Evolutionary conservation across 176 grass and related monocot genomes (phyloP), one percentile per base, ranked within the genome.

Genomic region (Aegilops tauschii): DNA sequence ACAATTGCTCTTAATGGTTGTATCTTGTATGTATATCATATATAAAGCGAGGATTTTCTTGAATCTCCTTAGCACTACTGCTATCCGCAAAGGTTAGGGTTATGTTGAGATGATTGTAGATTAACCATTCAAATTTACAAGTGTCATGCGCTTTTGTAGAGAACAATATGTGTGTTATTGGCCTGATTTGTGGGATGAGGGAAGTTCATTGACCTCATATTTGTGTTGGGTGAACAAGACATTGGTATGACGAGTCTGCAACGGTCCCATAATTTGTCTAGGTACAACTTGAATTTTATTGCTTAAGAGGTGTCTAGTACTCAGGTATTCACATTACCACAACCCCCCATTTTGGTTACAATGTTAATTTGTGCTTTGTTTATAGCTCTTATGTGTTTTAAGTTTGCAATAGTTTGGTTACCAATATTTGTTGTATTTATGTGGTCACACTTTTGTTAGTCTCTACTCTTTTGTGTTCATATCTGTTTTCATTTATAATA

Each of bases 261-360:
- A 18, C 76, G 89, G 30, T 95, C 93, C 36, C 96, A 98, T 70
- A 95, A 84, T 78, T 87, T 98, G 79, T 98, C 90, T 25, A 93
- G 96, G 71, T 96, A 95, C 87, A 94, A 96, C 70, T 80, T 98
- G 52, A 98, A 93, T 87, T 95, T 95, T 88, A 93, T 91, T 62
- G 89, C 91, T 49, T 93, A 98, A 37, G 93, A 95, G 88, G 95
- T 93, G 45, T 50, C 71, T 74, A n/a, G n/a, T 73, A 42, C 11
- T 65, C 30, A 69, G 45, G 10, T 86, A 80, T 66, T 5, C 12
- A 10, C 29, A 8, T 27, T 32, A 66, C 6, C 7, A 59, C 6
- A 1, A 5, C 31, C 27, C 58, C 42, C 40, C 40, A 45, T 37
- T 6, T 75, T 70, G 29, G 31, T 14, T 44, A 18, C 7, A 44